Base-by-base conservation (phyloP, 768 basidiomycete species). In the Coprinopsis sp. region DNA sequence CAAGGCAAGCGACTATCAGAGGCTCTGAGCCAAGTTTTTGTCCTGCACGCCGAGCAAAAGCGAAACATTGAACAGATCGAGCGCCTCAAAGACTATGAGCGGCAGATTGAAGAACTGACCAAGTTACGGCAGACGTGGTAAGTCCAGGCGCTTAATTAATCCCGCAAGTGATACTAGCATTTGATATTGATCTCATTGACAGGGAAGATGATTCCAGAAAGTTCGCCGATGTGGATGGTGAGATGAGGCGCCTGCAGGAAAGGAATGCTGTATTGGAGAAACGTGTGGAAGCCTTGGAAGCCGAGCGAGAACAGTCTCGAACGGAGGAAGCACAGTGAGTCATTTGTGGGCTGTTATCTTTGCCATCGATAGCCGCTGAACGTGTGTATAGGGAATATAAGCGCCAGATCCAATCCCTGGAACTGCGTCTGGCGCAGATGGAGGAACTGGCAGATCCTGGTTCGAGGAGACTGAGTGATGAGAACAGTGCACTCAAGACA, bases 1-100 rank as follows among this genome's bases (percentile, higher is more conserved):
- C 88, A 91, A 68, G 76, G 76, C 6, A 79, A 76, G 51, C 64
- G 88, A 16, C 63, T 91, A 23, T 78, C 77, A 0, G 82, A 83
- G n/a, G 87, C 87, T 6, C 67, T 69, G n/a, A 69, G 75, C 43
- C 73, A 84, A 21, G 79, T 89, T 1, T 87, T 87, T 56, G 73
- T 78, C 43, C 67, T 95, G 24, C 70, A 84, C 59, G 92, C 88
- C 16, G 77, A 83, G 55, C 73, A 76, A 53, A 87, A 88, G 55
- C 88, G 88, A 63, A 82, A 75, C 37, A 78, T 82, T 49, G 87
- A 87, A 56, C 93, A 93, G 59, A 78, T 95, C 11, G 81, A 84
- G 50, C 77, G 87, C 14, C 69, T 95, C 33, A 69, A 73, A 40
- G 91, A 95, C 61, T 95, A 93, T 54, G 92, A 96, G 59, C 71